Conservation (phyloP, 2,329 filamentous ascomycete genomes). For the Cladosporium sp. region DNA sequence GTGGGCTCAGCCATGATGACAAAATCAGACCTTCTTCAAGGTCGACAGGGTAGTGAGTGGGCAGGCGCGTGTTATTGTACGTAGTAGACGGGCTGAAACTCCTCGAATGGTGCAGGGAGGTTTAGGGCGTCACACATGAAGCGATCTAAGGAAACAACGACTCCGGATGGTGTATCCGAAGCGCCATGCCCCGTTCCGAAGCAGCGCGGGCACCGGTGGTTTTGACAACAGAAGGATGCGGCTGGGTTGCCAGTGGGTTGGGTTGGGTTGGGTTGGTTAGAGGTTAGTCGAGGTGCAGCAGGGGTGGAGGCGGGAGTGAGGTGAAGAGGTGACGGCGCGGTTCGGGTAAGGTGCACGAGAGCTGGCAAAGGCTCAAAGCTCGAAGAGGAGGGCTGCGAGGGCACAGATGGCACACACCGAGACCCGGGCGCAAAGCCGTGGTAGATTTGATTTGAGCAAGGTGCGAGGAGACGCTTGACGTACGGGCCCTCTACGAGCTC, state of each 20-base stretch:
- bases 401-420: constrained; percentile 7
- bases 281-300: constrained; percentile 7
- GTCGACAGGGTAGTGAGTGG: constrained; percentile 15
- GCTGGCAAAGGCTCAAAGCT: background rate
- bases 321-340: constrained; percentile 13
- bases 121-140: constrained; percentile 18
- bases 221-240: constrained; percentile 3
- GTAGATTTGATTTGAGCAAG: constrained; percentile 15
- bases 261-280: background rate
- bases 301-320: constrained; percentile 15
- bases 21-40: background rate
- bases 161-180: constrained; percentile 13
- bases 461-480: constrained; percentile 12
- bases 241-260: background rate
- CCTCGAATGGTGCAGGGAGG: constrained; percentile 18
- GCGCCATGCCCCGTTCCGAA: constrained; percentile 21
- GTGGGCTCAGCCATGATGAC: constrained; percentile 19
- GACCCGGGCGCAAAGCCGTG: constrained; percentile 12
- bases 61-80: constrained; percentile 2
- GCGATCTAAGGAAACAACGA: constrained; percentile 18
- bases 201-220: background rate
- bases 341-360: constrained; percentile 13
- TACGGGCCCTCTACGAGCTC: background rate
- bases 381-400: background rate
- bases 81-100: constrained; percentile 17